phyloP scores from a whole-genome alignment of 768 basidiomycete species.

The Tylopilus intermedius region DNA sequence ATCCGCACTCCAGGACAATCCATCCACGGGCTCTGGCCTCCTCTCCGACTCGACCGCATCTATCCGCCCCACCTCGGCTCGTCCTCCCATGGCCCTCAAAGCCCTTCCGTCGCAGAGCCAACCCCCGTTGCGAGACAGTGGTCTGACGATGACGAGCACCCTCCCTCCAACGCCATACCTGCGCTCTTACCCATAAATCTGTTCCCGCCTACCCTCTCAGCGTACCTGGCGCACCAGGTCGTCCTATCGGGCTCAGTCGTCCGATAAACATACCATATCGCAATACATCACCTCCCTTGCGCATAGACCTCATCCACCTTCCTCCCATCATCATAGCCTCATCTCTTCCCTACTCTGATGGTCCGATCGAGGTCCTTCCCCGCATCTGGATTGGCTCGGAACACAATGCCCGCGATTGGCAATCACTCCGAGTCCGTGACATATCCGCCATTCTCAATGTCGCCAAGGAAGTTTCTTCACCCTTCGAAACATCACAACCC shows the following conservation, averaged over 20 bases:
- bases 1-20: conserved; percentile 13
- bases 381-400: conserved; percentile 88
- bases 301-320: too few relatives aligned
- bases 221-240: conserved; percentile 45
- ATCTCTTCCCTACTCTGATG: conserved; percentile 62
- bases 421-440: conserved; percentile 58
- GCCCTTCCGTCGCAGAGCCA: conserved; percentile 29
- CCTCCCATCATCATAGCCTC: too few relatives aligned
- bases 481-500: conserved; percentile 53
- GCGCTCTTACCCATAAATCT: conserved; percentile 26
- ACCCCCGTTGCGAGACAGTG: neutral
- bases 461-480: conserved; percentile 83
- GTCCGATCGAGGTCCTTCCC: conserved; percentile 81
- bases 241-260: conserved; percentile 22
- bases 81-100: conserved; percentile 64
- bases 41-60: conserved; percentile 63
- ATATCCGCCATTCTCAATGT: conserved; percentile 86
- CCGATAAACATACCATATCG: too few relatives aligned
- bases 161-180: conserved; percentile 5
- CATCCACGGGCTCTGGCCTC: conserved; percentile 17
- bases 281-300: too few relatives aligned
- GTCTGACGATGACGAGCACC: conserved; percentile 10
- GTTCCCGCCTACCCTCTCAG: conserved; percentile 51
- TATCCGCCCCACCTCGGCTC: conserved; percentile 36
- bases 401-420: conserved; percentile 85